Base-by-base conservation (phyloP, 1,284 basidiomycete genomes). In the Xanthoconium separans region DNA sequence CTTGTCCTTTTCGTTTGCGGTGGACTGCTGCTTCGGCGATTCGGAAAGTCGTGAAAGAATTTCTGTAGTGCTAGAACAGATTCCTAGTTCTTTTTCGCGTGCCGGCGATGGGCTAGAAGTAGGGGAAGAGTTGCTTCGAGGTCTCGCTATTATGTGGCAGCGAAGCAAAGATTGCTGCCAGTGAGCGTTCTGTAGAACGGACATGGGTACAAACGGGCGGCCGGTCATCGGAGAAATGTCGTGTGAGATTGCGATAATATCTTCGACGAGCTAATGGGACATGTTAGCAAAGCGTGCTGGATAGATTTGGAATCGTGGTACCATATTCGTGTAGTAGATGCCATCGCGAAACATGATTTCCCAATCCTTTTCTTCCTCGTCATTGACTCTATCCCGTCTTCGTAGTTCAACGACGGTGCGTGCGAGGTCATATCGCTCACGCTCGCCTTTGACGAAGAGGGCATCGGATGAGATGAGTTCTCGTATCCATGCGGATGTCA, bases 311-410 rank as follows among this genome's bases (percentile, higher is more conserved):
- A 22, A 44, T 13, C 5, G 20, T 11, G 8, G 15, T 61, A 91
- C 91, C 90, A 96, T 91, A 68, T 95, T 93, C 12, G 82, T 77
- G 69, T 96, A 97, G 72, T 94, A 91, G 29, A 97, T 92, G 6
- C 90, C 91, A 29, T 82, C 75, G 33, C 79, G 72, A 67, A 98
- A 96, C 62, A 96, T 78, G 53, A 74, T 77, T n/a, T 73, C 74
- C 78, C 89, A 92, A 59, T 84, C 78, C 33, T 59, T 68, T 63
- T 91, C 87, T 62, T 91, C 89, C 0, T 76, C 75, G 8, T 75
- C 70, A 40, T 78, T 57, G 40, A 81, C 70, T 15, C 80, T 80
- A 16, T 73, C 71, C 29, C 70, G 73, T 57, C 89, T 74, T 47
- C 89, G 75, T 51, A 95, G 69, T 64, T 95, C 91, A 1, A 94